phyloP scores from a whole-genome alignment of 1,284 basidiomycete genomes.

The Chalciporus sp. region DNA sequence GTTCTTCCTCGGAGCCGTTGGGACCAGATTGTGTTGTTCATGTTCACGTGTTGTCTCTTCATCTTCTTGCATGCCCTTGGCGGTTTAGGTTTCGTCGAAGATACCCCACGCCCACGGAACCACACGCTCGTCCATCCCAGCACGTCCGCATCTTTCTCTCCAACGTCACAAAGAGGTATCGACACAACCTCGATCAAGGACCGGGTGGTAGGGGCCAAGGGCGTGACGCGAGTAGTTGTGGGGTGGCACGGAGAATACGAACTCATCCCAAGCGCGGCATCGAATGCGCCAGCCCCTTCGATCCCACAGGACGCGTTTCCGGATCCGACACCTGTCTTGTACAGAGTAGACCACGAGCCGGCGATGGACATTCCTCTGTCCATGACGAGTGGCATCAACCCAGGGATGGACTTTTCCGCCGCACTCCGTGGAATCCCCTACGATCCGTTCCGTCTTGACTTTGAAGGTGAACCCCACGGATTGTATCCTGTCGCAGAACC shows the following conservation, averaged over 20 bases:
- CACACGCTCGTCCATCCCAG: conserved; percentile 1
- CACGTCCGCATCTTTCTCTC: neutral
- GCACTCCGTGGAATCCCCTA: conserved; percentile 11
- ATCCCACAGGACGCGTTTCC: conserved; percentile 25
- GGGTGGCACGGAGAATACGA: conserved; percentile 28
- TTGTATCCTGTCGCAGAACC: conserved; percentile 12
- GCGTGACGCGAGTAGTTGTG: conserved; percentile 6
- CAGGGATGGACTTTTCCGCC: neutral
- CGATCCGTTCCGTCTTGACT: conserved; percentile 23
- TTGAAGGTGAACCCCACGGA: conserved; percentile 5
- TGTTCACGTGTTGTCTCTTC: conserved; percentile 29
- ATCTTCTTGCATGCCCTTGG: conserved; percentile 30
- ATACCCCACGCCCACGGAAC: neutral
- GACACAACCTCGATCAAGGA: neutral
- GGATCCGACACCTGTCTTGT: conserved; percentile 18
- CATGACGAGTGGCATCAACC: neutral
- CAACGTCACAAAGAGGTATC: neutral
- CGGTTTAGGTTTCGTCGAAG: conserved; percentile 20
- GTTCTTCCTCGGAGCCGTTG: conserved; percentile 15
- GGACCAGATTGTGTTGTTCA: conserved; percentile 25
- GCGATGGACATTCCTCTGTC: neutral
- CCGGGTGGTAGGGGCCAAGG: neutral
- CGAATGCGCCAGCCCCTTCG: conserved; percentile 7
- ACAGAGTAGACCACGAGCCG: neutral
- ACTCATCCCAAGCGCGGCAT: conserved; percentile 9